Evolutionary conservation across 2,329 filamentous ascomycete species (phyloP).

Genomic region (Berkeleyomyces basicola): DNA sequence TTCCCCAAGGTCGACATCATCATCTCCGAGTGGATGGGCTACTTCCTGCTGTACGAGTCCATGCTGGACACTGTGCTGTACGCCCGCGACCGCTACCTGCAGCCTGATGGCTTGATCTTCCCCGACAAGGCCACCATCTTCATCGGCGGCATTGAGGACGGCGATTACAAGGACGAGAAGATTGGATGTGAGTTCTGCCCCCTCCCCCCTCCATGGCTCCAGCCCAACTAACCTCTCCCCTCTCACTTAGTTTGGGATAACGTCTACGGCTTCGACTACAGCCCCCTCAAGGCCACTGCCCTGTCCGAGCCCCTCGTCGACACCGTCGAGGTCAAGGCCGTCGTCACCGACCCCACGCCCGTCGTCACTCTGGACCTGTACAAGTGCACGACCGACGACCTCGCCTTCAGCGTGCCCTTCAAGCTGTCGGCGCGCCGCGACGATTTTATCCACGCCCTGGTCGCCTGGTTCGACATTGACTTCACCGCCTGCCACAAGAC

Average conservation of each 20-base stretch:
- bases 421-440: slow-evolving; percentile 61
- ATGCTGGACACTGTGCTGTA: slow-evolving; percentile 98
- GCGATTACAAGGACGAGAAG: slow-evolving; percentile 99
- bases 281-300: slow-evolving; percentile 80
- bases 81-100: slow-evolving; percentile 81
- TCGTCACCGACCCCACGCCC: slow-evolving; percentile 76
- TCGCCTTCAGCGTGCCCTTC: slow-evolving; percentile 71
- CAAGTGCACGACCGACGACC: slow-evolving; percentile 67
- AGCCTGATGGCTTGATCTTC: slow-evolving; percentile 82
- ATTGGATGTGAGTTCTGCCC: slow-evolving; percentile 65
- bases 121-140: slow-evolving; percentile 98
- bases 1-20: slow-evolving; percentile 97
- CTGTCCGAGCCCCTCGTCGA: slow-evolving; percentile 93
- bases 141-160: slow-evolving; percentile 92
- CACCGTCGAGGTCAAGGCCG: slow-evolving; percentile 91
- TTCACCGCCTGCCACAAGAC: slow-evolving; percentile 98
- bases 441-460: slow-evolving; percentile 91
- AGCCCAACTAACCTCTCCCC: background rate
- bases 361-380: slow-evolving; percentile 87
- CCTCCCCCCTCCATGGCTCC: background rate
- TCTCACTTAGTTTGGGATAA: slow-evolving; percentile 77
- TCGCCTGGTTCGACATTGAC: slow-evolving; percentile 98
- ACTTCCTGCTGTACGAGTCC: slow-evolving; percentile 95
- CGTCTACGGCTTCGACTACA: slow-evolving; percentile 95
- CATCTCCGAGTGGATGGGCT: slow-evolving; percentile 99